A percentile compares a stretch with the other conserved stretches of the same genome.
Evolutionary conservation across 2,329 filamentous ascomycete genomes (phyloP).

Genomic region (Delphinella strobiligena): DNA sequence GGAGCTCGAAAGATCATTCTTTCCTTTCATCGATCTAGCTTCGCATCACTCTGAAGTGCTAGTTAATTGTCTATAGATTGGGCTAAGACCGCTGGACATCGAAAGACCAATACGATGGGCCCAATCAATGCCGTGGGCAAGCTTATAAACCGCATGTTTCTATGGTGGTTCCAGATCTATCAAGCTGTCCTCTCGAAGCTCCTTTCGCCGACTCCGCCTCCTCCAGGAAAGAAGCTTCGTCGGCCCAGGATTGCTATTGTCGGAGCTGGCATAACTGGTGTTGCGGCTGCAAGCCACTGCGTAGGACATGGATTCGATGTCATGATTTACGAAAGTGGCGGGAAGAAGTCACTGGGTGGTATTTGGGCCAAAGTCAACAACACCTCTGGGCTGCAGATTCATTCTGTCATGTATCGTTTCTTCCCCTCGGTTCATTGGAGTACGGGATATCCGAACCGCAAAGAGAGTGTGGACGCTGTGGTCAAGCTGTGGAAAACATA

Average conservation of each 20-base stretch:
- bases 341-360: slow-evolving; percentile 55
- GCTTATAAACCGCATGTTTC: slow-evolving; percentile 31
- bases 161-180: slow-evolving; percentile 51
- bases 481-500: slow-evolving; percentile 64
- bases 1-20: too few relatives aligned
- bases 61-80: too few relatives aligned
- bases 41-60: too few relatives aligned
- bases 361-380: slow-evolving; percentile 77
- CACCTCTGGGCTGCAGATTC: slow-evolving; percentile 71
- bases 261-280: slow-evolving; percentile 31
- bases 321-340: slow-evolving; percentile 62
- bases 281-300: slow-evolving; percentile 59
- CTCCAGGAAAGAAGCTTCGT: slow-evolving; percentile 42
- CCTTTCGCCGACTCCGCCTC: slow-evolving; percentile 59
- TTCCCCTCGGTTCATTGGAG: slow-evolving; percentile 68
- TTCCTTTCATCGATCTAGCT: too few relatives aligned
- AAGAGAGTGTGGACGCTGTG: slow-evolving; percentile 65
- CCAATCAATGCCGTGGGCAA: slow-evolving; percentile 1
- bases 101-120: too few relatives aligned
- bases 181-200: slow-evolving; percentile 53
- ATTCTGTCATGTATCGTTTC: slow-evolving; percentile 80
- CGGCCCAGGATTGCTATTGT: slow-evolving; percentile 45
- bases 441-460: slow-evolving; percentile 62
- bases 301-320: slow-evolving; percentile 79
- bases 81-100: too few relatives aligned